Conservation (phyloP, 2,329 filamentous ascomycete species). For the Verticillium longisporum region DNA sequence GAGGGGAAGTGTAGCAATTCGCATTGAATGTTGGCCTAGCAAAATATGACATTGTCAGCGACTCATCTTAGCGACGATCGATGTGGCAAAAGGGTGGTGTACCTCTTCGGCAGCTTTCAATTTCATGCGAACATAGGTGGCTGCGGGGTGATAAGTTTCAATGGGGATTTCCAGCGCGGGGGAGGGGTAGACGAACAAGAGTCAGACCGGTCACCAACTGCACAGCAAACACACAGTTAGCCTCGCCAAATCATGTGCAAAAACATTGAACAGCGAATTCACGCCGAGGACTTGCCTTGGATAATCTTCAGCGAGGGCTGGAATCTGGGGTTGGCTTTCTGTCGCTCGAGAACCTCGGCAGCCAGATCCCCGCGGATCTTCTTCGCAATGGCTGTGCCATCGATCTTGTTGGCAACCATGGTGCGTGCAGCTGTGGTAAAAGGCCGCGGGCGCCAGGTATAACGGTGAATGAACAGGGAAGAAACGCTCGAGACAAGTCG, state of each 20-base stretch:
- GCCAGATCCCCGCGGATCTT: slow-evolving; percentile 78
- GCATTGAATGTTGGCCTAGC: slow-evolving; percentile 83
- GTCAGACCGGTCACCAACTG: slow-evolving; percentile 88
- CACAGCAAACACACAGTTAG: neutral
- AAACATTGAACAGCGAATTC: neutral
- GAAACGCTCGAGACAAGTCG: neutral
- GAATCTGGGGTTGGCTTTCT: slow-evolving; percentile 79
- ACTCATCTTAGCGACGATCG: neutral
- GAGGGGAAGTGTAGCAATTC: slow-evolving; percentile 80
- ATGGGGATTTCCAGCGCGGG: slow-evolving; percentile 16
- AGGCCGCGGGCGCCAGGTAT: slow-evolving; percentile 10
- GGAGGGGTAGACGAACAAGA: slow-evolving; percentile 57
- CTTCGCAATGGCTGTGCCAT: slow-evolving; percentile 93
- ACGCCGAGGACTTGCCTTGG: slow-evolving; percentile 58
- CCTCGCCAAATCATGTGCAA: neutral
- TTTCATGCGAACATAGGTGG: slow-evolving; percentile 99
- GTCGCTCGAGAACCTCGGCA: slow-evolving; percentile 72
- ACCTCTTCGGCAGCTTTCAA: slow-evolving; percentile 93
- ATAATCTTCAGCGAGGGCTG: slow-evolving; percentile 89
- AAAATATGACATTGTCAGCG: neutral
- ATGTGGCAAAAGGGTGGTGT: slow-evolving; percentile 12
- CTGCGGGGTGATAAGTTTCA: slow-evolving; percentile 37
- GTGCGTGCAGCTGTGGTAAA: slow-evolving; percentile 45
- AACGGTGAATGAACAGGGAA: neutral
- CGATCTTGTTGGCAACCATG: slow-evolving; percentile 88